Percentiles rank a stretch among this genome's conserved stretches.
These are phyloP conservation scores for Chrysanthemum lavandulifolium DNA, from an alignment of 129 eudicot genomes.

Conservation along the genomic window DNA sequence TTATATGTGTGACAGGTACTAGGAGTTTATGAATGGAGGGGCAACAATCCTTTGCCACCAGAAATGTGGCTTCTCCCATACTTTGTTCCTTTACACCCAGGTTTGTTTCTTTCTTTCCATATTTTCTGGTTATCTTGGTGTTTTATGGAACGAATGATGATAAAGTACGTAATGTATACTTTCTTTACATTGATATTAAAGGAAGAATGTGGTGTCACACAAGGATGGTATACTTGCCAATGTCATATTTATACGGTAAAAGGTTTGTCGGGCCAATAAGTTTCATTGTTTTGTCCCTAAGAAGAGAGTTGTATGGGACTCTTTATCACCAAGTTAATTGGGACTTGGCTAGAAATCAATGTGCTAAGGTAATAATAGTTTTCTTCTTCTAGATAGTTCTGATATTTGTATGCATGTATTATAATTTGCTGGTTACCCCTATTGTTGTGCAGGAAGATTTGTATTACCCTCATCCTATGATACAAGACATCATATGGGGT, in stretches of 20 bases:
- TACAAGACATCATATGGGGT: conserved; percentile 72
- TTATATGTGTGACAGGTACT: conserved; percentile 40
- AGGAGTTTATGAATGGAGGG: conserved; percentile 73
- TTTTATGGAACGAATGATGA: background rate
- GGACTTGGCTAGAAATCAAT: conserved; percentile 54
- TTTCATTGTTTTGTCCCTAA: conserved; percentile 37
- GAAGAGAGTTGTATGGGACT: conserved; percentile 49
- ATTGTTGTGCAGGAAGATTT: conserved; percentile 66
- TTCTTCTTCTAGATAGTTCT: no score
- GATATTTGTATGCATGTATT: conserved; percentile 9
- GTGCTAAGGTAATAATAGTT: conserved; percentile 45
- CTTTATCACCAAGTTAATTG: conserved; percentile 54
- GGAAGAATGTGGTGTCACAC: conserved; percentile 79
- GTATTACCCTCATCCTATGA: conserved; percentile 65
- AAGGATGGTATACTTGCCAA: conserved; percentile 69
- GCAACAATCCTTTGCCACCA: conserved; percentile 79
- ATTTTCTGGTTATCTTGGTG: background rate
- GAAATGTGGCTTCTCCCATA: conserved; percentile 79
- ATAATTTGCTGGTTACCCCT: no score
- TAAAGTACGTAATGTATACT: conserved; percentile 2
- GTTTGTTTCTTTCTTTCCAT: conserved; percentile 15
- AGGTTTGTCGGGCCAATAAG: conserved; percentile 54
- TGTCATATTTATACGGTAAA: conserved; percentile 72
- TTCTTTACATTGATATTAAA: conserved; percentile 5
- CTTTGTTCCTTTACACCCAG: conserved; percentile 67